Evolutionary conservation across 768 basidiomycete species (phyloP).

Genomic region (Sporobolomyces phaffii): DNA sequence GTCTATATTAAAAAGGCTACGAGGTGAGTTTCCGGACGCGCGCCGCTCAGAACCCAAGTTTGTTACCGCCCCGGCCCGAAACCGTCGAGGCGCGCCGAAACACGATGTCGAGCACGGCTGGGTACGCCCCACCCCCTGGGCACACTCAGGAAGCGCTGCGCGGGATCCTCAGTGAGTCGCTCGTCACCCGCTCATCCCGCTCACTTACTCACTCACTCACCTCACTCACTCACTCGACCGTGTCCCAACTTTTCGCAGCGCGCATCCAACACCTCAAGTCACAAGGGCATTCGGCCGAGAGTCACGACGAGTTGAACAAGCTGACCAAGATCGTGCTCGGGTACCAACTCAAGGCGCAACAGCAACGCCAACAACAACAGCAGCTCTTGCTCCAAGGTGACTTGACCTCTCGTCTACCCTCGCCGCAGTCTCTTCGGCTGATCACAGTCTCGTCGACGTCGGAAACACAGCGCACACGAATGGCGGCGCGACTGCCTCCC

Average conservation of each 20-base stretch:
- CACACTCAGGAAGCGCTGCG: slow-evolving; percentile 4
- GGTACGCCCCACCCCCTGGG: background rate
- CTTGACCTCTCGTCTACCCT: too few species aligned
- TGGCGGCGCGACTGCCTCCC: slow-evolving; percentile 27
- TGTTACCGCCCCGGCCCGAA: background rate
- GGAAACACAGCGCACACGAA: slow-evolving; percentile 53
- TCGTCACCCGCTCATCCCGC: background rate
- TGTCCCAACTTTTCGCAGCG: slow-evolving; percentile 42
- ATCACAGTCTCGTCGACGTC: too few species aligned
- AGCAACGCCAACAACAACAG: slow-evolving; percentile 30
- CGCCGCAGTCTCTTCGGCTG: too few species aligned
- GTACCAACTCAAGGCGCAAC: slow-evolving; percentile 42
- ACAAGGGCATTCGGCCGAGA: slow-evolving; percentile 53
- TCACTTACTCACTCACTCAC: background rate
- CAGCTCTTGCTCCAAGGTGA: slow-evolving; percentile 20
- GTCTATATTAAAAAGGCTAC: too few species aligned
- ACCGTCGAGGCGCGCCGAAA: too few species aligned
- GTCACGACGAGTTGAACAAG: slow-evolving; percentile 50
- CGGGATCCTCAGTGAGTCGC: slow-evolving; percentile 4
- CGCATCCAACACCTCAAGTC: slow-evolving; percentile 51
- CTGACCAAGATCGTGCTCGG: slow-evolving; percentile 49
- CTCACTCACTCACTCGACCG: background rate
- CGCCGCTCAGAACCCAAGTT: too few species aligned
- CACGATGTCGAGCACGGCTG: background rate
- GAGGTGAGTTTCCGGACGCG: too few species aligned